Evolutionary conservation across 371 early-diverging fungal genomes (phyloP), one percentile per base, ranked within the genome.

Genomic region (Mortierella sp.): DNA sequence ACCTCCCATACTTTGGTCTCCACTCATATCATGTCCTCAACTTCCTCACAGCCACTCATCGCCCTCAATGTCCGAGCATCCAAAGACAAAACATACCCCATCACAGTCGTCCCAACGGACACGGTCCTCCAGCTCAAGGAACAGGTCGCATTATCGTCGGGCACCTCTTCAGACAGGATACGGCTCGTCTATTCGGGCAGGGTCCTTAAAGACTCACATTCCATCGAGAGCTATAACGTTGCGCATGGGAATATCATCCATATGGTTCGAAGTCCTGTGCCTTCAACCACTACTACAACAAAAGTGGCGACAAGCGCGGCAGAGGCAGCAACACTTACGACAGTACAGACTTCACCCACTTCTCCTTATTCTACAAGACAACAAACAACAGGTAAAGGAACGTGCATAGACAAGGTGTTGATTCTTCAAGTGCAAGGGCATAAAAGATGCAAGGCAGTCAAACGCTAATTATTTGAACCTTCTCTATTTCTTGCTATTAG

Each of bases 181-280:
- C 92, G 97, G 40, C 92, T 99, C 72, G 98, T 99, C 81, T 99
- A 92, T 82, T 94, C 97, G 24, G 99, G 99, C 5, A 91, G 94
- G 73, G 97, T 99, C 16, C 92, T 99, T 55, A 98, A 99, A 91
- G 98, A 99, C 86, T 90, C 86, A n/a, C 97, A 98, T 55, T 89
- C 89, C 1, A 81, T 99, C 13, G 82, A 86, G 13, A 89, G 88
- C 16, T 97, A 95, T 90, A 98, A 97, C 80, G 89, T 99, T 31
- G 89, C 89, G 0, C 94, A 95, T 48, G 95, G 93, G 2, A 90
- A 92, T 78, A 96, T 96, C 24, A 90, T 97, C 2, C 98, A 97
- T 73, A 92, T 97, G 94, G 96, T 97, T 6, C 92, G 92, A 51
- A 93, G 96, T 43, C 87, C 88, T 28, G 40, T 79, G 1, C 31